Evolutionary conservation across 2,329 filamentous ascomycete genomes (phyloP).

Genomic region (Fusarium humuli): DNA sequence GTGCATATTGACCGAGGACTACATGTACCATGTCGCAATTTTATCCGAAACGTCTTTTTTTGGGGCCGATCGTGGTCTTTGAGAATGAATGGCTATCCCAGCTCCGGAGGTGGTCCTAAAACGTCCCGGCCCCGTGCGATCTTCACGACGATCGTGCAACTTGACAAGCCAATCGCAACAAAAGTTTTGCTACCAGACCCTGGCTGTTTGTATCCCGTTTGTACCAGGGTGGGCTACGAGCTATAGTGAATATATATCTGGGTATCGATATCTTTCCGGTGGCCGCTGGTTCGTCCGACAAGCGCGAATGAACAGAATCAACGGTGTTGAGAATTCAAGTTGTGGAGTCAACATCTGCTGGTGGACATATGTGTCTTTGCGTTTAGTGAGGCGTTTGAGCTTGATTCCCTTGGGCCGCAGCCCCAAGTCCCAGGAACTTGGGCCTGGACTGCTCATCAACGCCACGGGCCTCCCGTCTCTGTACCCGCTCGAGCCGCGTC

Average conservation of each 20-base stretch:
- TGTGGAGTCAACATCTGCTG: slow-evolving; percentile 4
- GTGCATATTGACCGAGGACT: slow-evolving; percentile 27
- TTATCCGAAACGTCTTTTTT: slow-evolving; percentile 25
- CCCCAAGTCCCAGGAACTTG: slow-evolving; percentile 40
- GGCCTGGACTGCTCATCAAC: slow-evolving; percentile 45
- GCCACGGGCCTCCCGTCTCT: slow-evolving; percentile 45
- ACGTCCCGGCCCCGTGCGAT: slow-evolving; percentile 45
- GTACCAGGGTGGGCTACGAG: slow-evolving; percentile 13
- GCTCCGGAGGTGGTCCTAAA: slow-evolving; percentile 44
- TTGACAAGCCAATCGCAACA: slow-evolving; percentile 53
- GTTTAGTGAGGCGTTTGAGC: slow-evolving; percentile 25
- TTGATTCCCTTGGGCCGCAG: slow-evolving; percentile 27
- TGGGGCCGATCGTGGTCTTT: slow-evolving; percentile 35
- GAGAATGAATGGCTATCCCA: slow-evolving; percentile 35
- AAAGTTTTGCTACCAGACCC: slow-evolving; percentile 42
- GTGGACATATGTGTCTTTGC: slow-evolving; percentile 15
- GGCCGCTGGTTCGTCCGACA: slow-evolving; percentile 16
- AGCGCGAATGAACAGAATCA: slow-evolving; percentile 3
- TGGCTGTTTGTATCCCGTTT: slow-evolving; percentile 12
- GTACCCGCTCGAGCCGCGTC: slow-evolving; percentile 44
- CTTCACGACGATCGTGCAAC: slow-evolving; percentile 46
- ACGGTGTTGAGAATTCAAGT: not conserved
- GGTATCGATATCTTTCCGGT: slow-evolving; percentile 13
- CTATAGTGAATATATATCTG: slow-evolving; percentile 11
- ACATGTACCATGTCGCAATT: slow-evolving; percentile 25